Conservation (phyloP, 768 basidiomycete species). For the Termitomyces sp. region DNA sequence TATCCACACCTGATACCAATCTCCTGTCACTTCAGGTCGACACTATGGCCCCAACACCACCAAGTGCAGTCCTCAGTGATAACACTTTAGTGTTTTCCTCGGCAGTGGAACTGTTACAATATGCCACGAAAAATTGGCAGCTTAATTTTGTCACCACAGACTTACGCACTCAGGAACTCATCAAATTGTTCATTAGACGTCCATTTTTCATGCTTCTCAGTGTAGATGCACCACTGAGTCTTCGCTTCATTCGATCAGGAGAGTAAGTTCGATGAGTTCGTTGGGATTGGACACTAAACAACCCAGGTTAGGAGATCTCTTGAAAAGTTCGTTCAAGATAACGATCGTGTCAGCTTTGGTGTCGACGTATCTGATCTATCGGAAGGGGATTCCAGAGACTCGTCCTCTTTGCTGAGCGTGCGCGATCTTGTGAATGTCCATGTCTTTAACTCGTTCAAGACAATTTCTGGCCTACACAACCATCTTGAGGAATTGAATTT, state of each 20-base stretch:
- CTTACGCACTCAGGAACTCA: conserved; percentile 46
- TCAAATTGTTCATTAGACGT: conserved; percentile 73
- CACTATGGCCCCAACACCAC: conserved; percentile 8
- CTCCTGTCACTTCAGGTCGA: not conserved
- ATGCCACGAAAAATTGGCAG: conserved; percentile 82
- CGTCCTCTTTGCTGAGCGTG: conserved; percentile 16
- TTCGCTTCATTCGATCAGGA: conserved; percentile 60
- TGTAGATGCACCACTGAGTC: conserved; percentile 77
- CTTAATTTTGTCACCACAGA: conserved; percentile 79
- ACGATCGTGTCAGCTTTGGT: conserved; percentile 74
- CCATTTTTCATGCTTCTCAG: conserved; percentile 88
- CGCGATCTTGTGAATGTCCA: conserved; percentile 57
- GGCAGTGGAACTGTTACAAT: conserved; percentile 55
- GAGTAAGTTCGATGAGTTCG: conserved; percentile 31
- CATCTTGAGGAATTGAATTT: conserved; percentile 72
- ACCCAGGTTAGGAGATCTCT: conserved; percentile 35
- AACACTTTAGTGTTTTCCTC: conserved; percentile 38
- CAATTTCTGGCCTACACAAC: conserved; percentile 47
- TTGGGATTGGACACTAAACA: not conserved
- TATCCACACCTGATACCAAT: not conserved
- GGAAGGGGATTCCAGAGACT: conserved; percentile 18
- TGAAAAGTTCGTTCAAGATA: conserved; percentile 68
- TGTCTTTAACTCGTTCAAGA: conserved; percentile 61
- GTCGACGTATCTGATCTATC: conserved; percentile 9
- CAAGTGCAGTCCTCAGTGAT: not conserved